Evolutionary conservation across 352 stramenopile species (phyloP), one percentile per base, ranked within the genome.

Genomic region (Plasmopara halstedii): DNA sequence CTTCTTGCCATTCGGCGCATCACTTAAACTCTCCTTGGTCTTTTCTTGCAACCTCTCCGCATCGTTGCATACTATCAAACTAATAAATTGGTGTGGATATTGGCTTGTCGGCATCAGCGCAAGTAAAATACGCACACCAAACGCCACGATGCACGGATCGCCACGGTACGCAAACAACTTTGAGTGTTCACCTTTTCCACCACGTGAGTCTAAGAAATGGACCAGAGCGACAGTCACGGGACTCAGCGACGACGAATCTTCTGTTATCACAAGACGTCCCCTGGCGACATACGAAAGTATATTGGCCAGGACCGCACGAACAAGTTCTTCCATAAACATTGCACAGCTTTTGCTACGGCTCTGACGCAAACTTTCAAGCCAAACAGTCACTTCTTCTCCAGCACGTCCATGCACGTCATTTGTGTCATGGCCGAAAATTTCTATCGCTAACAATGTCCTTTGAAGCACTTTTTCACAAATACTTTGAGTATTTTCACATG

Each of bases 341-440:
- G 62, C 72, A 40, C 72, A 82, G 1, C 17, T 26, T 21, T 45
- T 46, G 21, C 42, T 35, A 8, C 69, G 71, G 27, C 66, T 52
- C 4, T 62, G 52, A 5, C 54, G 42, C 46, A 91, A 46, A 56
- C 65, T 75, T 26, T 87, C 70, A 4, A 88, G 58, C 80, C 76
- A 91, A 4, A 86, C 64, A 5, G 19, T 34, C 21, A 86, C 76
- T 52, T 87, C 73, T 56, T 84, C 72, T 4, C 36, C 53, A 8
- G 64, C 56, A 53, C 54, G 53, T 23, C 64, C 58, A 14, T 33
- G 37, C 23, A 9, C 8, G 6, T n/a, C 19, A 14, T 42, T 31
- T 6, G 34, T 45, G 26, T 67, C 40, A 9, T 53, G 54, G 1
- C 79, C 79, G 56, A 87, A 91, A 6, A 83, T 65, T 2, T 65